Evolutionary conservation across 2,329 filamentous ascomycete genomes (phyloP).

Genomic region (Alternaria consortialis): DNA sequence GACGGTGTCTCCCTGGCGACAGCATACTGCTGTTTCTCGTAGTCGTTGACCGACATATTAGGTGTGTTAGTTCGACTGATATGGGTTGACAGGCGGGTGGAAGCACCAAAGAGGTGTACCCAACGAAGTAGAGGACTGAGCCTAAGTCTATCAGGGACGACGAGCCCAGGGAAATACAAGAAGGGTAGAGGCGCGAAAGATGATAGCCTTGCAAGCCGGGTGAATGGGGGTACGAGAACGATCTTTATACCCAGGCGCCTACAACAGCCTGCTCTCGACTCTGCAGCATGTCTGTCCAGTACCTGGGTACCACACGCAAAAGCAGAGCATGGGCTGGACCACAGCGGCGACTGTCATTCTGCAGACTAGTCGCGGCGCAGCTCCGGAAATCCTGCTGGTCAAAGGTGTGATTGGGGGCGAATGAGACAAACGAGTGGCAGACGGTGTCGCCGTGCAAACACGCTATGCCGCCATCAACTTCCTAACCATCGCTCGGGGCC

Average conservation of each 20-base stretch:
- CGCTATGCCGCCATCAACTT: slow-evolving; percentile 24
- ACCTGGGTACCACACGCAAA: not conserved
- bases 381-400: slow-evolving; percentile 25
- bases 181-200: slow-evolving; percentile 29
- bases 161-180: slow-evolving; percentile 15
- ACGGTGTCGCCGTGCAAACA: slow-evolving; percentile 23
- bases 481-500: slow-evolving; percentile 25
- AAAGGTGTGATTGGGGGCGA: slow-evolving; percentile 29
- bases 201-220: slow-evolving; percentile 21
- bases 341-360: slow-evolving; percentile 22
- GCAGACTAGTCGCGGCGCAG: slow-evolving; percentile 27
- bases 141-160: slow-evolving; percentile 11
- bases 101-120: not conserved
- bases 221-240: slow-evolving; percentile 28
- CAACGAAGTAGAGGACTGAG: not conserved
- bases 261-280: slow-evolving; percentile 22
- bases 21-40: slow-evolving; percentile 40
- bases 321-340: slow-evolving; percentile 13
- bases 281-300: slow-evolving; percentile 15
- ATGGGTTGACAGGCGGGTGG: not conserved
- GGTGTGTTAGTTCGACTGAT: not conserved
- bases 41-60: slow-evolving; percentile 36
- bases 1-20: slow-evolving; percentile 22
- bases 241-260: slow-evolving; percentile 36
- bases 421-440: slow-evolving; percentile 23